Evolutionary conservation across 179 eudicot species (phyloP).

Genomic region (Monotropa hypopitys): DNA sequence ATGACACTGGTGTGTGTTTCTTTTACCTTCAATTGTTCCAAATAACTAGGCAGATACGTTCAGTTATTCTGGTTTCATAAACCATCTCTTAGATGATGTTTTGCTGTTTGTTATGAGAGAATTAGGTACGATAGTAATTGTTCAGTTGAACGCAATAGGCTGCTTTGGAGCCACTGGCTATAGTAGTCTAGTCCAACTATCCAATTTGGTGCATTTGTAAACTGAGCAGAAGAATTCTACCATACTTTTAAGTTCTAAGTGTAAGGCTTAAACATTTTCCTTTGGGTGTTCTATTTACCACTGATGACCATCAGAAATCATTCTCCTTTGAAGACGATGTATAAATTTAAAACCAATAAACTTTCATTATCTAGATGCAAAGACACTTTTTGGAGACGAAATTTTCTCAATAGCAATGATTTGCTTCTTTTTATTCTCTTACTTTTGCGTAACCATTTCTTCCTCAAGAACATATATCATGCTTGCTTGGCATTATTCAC

Average conservation of each 20-base stretch:
- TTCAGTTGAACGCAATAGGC: neutral
- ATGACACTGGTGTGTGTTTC: neutral
- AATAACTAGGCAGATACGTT: neutral
- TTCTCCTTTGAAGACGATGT: neutral
- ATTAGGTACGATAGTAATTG: neutral
- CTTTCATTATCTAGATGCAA: neutral
- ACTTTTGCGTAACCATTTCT: neutral
- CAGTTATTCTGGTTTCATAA: neutral
- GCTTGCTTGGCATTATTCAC: neutral
- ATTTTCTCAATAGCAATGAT: neutral
- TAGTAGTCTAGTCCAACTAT: neutral
- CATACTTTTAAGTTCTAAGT: neutral
- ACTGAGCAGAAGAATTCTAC: neutral
- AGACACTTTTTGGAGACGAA: neutral
- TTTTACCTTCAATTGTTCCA: neutral
- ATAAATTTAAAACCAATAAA: neutral
- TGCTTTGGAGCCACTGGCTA: neutral
- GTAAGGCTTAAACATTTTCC: neutral
- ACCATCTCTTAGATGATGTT: neutral
- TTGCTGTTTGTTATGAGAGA: neutral
- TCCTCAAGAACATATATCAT: neutral
- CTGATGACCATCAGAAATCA: neutral
- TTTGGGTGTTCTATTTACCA: neutral
- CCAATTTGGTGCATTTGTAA: neutral
- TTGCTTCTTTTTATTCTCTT: neutral